A percentile compares a stretch with the other conserved stretches of the same genome.
Conservation (phyloP, 2,329 filamentous ascomycete species). For the Coniochaeta prunicola region DNA sequence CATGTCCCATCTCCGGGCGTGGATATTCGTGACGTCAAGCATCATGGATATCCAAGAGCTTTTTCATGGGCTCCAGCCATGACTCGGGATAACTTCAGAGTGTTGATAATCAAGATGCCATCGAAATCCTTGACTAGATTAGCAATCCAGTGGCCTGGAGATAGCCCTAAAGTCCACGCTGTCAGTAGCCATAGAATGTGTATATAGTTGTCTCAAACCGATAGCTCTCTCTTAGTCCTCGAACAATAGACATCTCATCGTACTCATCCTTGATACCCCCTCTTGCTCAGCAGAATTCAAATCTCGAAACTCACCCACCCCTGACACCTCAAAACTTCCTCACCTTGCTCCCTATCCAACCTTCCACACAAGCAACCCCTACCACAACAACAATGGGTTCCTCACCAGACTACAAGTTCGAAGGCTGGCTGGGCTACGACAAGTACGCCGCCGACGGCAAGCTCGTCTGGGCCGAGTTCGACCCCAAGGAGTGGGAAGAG, state of each 20-base stretch:
- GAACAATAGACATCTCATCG: no score
- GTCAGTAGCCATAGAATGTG: not conserved
- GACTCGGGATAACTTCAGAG: not conserved
- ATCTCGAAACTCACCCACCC: not conserved
- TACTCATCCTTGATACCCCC: no score
- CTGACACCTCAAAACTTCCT: not conserved
- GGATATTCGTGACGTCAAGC: not conserved
- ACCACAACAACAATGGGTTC: conserved; percentile 13
- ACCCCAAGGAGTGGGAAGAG: conserved; percentile 61
- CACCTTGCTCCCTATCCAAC: not conserved
- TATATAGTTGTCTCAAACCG: no score
- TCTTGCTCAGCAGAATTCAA: no score
- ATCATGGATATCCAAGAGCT: not conserved
- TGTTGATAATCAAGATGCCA: not conserved
- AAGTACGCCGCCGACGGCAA: conserved; percentile 36
- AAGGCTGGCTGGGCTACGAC: conserved; percentile 42
- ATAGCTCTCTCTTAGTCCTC: no score
- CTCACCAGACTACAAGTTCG: conserved; percentile 35
- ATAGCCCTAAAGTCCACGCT: not conserved
- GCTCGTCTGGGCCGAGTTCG: conserved; percentile 47
- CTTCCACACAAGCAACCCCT: not conserved
- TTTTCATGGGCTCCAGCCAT: not conserved
- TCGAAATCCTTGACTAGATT: not conserved
- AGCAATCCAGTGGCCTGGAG: not conserved
- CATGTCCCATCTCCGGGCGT: not conserved